A percentile compares a stretch with the other conserved stretches of the same genome.
These are phyloP conservation scores for Trichomonas gallinae DNA, from an alignment of 208 protist species.

Conservation along the genomic window DNA sequence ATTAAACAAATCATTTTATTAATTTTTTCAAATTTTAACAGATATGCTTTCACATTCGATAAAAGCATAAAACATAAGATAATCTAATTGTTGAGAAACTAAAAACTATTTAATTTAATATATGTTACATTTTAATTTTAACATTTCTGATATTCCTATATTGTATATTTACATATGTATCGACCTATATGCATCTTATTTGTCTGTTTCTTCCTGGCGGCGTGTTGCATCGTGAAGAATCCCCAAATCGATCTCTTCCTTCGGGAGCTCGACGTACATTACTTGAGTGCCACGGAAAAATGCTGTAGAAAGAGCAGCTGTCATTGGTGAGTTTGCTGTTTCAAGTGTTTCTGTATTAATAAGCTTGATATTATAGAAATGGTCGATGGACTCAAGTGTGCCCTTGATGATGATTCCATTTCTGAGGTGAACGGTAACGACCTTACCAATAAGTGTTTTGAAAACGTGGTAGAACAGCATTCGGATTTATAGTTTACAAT, in stretches of 20 bases:
- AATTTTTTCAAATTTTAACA: too few species aligned
- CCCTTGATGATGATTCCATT: neutral
- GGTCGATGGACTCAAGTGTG: neutral
- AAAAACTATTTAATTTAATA: too few species aligned
- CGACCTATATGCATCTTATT: neutral
- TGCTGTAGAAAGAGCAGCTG: neutral
- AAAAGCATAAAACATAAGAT: too few species aligned
- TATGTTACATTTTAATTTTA: too few species aligned
- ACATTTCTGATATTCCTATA: too few species aligned
- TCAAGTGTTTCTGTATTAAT: neutral
- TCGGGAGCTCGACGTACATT: neutral
- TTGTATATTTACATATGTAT: too few species aligned
- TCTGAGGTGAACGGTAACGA: neutral
- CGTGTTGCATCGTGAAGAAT: constrained; percentile 6
- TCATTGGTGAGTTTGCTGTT: too few species aligned
- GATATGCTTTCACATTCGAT: too few species aligned
- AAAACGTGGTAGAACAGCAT: neutral
- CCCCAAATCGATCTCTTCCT: neutral
- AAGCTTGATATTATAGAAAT: neutral
- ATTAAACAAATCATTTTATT: too few species aligned
- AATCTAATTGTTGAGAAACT: too few species aligned
- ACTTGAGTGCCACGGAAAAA: neutral
- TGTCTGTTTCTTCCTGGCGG: neutral
- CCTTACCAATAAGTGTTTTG: neutral
- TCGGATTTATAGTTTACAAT: neutral